Base-by-base conservation (phyloP, 2,329 filamentous ascomycete species). In the Xenoacremonium recifei region DNA sequence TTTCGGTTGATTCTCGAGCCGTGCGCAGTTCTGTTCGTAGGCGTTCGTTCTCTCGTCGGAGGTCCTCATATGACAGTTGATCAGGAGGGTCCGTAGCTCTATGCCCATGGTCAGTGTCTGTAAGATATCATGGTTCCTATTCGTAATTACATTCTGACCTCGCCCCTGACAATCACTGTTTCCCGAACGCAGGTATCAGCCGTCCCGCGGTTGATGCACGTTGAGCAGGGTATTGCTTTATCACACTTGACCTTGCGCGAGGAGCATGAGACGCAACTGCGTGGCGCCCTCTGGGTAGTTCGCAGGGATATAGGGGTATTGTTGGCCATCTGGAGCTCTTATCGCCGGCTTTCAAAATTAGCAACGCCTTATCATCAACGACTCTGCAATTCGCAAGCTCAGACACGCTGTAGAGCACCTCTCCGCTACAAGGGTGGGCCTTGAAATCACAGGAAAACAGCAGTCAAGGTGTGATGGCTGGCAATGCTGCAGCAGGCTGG, bases 191-290 rank as follows among this genome's bases (percentile, higher is more conserved):
- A 49, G 11, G 37, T 38, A 3, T 43, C 43, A n/a, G 43, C 46
- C 11, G 42, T 33, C 17, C 54, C 56, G 9, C 54, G 51, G 7
- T 46, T 40, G 35, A 59, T 49, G 37, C 54, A 59, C 4, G 46
- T 51, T 11, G 46, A 42, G 21, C 56, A 59, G 3, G 57, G 54
- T 3, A 54, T 43, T 3, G 25, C 38, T 34, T 60, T 60, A 42
- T 59, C 49, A 31, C 56, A 59, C 35, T 46, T 47, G 19, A 59
- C 51, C 37, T 57, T 55, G 37, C 56, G 54, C 7, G 47, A 45
- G 3, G 53, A 38, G 25, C 57, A 60, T 5, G 47, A 32, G 7
- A 39, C 31, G 35, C 57, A 59, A 34, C 49, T 54, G 3, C 50
- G 48, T 9, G 56, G 57, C 4, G 51, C 50, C 23, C 50, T 40